A percentile compares a stretch with the other conserved stretches of the same genome.
These are phyloP conservation scores for Solanum peruvianum DNA, from an alignment of 257 asterid genomes.

Conservation along the genomic window DNA sequence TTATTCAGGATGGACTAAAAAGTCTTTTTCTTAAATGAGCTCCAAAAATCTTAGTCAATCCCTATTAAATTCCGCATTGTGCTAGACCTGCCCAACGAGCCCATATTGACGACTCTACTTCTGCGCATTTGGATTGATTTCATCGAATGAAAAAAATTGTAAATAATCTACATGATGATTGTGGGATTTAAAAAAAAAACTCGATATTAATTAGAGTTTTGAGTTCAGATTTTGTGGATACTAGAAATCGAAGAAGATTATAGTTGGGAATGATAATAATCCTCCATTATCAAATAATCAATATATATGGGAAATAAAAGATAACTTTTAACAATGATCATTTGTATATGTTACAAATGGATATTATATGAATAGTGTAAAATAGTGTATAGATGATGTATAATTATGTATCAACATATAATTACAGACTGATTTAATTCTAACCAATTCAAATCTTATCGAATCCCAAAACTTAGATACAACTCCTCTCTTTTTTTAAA, in stretches of 20 bases:
- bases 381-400: neutral
- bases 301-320: neutral
- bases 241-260: neutral
- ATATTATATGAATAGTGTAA: too few species aligned
- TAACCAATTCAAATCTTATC: neutral
- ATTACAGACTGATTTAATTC: too few species aligned
- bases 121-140: too few species aligned
- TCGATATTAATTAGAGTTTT: neutral
- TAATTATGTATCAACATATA: too few species aligned
- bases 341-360: too few species aligned
- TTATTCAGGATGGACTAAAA: too few species aligned
- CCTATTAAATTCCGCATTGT: too few species aligned
- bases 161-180: neutral
- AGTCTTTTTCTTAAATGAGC: too few species aligned
- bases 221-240: neutral
- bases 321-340: neutral
- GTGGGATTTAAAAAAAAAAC: neutral
- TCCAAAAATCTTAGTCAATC: too few species aligned
- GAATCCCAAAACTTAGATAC: neutral
- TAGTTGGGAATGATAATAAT: neutral
- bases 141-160: too few species aligned
- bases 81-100: too few species aligned
- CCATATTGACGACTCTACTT: too few species aligned
- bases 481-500: neutral
- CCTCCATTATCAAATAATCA: neutral